Base-by-base conservation (phyloP, 169 alveolate species). In the Cystoisospora suis region DNA sequence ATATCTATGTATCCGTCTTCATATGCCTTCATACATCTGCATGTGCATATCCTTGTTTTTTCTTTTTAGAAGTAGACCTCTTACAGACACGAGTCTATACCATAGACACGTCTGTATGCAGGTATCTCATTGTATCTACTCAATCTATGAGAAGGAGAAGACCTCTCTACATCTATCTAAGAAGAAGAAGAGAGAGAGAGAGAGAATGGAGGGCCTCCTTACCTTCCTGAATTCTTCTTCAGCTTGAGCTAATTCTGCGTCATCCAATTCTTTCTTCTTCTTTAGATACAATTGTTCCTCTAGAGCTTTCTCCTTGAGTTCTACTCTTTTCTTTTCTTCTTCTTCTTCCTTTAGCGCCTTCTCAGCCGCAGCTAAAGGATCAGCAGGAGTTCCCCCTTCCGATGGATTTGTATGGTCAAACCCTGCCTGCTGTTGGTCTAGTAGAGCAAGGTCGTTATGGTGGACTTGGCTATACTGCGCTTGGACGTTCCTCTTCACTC, bases 401-500 rank as follows among this genome's bases (percentile, higher is more conserved):
- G n/a, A n/a, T n/a, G n/a, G n/a, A n/a, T n/a, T n/a, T n/a, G n/a
- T n/a, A n/a, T n/a, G n/a, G n/a, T n/a, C n/a, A n/a, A n/a, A n/a
- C n/a, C n/a, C n/a, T n/a, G n/a, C n/a, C n/a, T n/a, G 9, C 59
- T 15, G 70, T 32, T 5, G n/a, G 36, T 23, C 89, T 42, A 29
- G 15, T 0, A 38, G 20, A 27, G 86, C 53, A 0, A 90, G 80
- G 56, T 90, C 93, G 83, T 83, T 90, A 79, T 56, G 87, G 75
- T 90, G 93, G 5, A 83, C 90, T 40, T 89, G 93, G 75, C 83
- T 80, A 85, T 56, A 72, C 89, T 53, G 88, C 3, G 88, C 81
- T 42, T 69, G 36, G 36, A 88, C 88, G 89, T 88, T 53, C 61
- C 93, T 49, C 75, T 90, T 85, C 53, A 81, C 36, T 32, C 93